Conservation (phyloP, 1,139 yeast species). For the Suhomyces terraborum region DNA sequence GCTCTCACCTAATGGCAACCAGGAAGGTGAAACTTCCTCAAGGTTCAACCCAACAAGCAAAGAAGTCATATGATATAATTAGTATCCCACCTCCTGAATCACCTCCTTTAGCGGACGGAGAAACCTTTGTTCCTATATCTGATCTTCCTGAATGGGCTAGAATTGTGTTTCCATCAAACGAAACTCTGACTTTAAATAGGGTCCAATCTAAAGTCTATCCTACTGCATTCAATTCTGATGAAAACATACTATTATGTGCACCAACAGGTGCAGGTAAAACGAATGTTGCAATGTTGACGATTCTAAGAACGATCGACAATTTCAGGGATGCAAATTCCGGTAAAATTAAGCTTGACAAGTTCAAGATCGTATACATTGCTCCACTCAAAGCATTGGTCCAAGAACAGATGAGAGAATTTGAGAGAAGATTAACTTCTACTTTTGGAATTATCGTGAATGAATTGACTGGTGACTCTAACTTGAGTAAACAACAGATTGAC, state of each 20-base stretch:
- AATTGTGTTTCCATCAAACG: constrained; percentile 68
- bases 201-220: constrained; percentile 86
- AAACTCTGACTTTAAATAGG: constrained; percentile 69
- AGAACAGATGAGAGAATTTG: constrained; percentile 89
- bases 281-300: constrained; percentile 85
- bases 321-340: constrained; percentile 52
- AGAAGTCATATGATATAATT: constrained; percentile 79
- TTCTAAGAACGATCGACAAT: constrained; percentile 62
- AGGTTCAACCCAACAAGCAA: constrained; percentile 78
- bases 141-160: constrained; percentile 83
- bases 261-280: constrained; percentile 99
- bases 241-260: constrained; percentile 83
- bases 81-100: constrained; percentile 64
- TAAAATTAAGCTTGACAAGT: constrained; percentile 51
- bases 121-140: constrained; percentile 56
- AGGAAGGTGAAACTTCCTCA: constrained; percentile 73
- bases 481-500: constrained; percentile 74
- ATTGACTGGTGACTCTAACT: constrained; percentile 84
- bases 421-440: constrained; percentile 59
- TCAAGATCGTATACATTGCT: constrained; percentile 87
- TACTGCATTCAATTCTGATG: constrained; percentile 67
- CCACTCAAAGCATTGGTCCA: constrained; percentile 94
- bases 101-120: constrained; percentile 56
- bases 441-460: constrained; percentile 80
- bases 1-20: constrained; percentile 66